Evolutionary conservation across 805 yeast species (phyloP).

Genomic region (Komagataella ulmi): DNA sequence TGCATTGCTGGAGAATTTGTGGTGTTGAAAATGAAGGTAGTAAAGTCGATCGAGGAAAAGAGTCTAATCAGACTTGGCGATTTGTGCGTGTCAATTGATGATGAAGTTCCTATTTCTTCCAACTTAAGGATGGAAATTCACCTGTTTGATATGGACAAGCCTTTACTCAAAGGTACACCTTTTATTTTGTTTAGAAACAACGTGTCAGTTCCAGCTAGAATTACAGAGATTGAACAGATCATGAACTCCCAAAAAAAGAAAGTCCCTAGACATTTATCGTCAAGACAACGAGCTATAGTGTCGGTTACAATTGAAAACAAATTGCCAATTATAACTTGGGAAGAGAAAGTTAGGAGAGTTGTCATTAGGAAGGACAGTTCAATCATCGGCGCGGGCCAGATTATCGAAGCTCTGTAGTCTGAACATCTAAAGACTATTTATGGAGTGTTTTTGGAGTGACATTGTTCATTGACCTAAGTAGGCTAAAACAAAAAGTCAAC

Average conservation of each 20-base stretch:
- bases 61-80: slow-evolving; percentile 46
- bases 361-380: slow-evolving; percentile 58
- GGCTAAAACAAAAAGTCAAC: slow-evolving; percentile 27
- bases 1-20: slow-evolving; percentile 46
- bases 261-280: slow-evolving; percentile 38
- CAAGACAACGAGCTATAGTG: slow-evolving; percentile 47
- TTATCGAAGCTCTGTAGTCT: slow-evolving; percentile 6
- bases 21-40: slow-evolving; percentile 24
- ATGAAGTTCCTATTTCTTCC: slow-evolving; percentile 31
- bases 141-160: slow-evolving; percentile 57
- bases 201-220: slow-evolving; percentile 54
- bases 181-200: slow-evolving; percentile 69
- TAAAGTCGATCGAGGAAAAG: slow-evolving; percentile 21
- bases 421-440: neutral
- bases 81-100: slow-evolving; percentile 36
- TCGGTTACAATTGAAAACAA: slow-evolving; percentile 35
- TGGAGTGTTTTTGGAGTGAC: neutral
- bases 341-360: slow-evolving; percentile 45
- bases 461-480: neutral
- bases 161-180: slow-evolving; percentile 70
- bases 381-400: slow-evolving; percentile 42
- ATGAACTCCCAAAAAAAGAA: slow-evolving; percentile 17
- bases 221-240: slow-evolving; percentile 29
- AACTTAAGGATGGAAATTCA: slow-evolving; percentile 42
- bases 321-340: slow-evolving; percentile 38